These are phyloP conservation scores for Tylopilus subfusipes DNA, from an alignment of 768 basidiomycete species.

Conservation along the genomic window DNA sequence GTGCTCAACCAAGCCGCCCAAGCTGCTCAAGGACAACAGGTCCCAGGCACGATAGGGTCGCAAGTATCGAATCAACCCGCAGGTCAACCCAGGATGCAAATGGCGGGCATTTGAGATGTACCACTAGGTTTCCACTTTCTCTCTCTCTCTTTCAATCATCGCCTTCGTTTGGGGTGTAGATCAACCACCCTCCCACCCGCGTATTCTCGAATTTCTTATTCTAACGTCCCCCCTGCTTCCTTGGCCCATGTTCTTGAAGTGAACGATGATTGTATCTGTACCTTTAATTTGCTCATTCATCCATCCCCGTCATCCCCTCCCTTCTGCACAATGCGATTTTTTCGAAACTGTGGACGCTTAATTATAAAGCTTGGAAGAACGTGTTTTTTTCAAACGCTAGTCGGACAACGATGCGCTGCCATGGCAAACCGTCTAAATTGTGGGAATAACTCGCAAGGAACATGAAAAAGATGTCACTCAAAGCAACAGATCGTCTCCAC, in stretches of 20 bases:
- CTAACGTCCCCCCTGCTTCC: conserved; percentile 17
- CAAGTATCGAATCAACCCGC: conserved; percentile 25
- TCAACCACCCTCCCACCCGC: neutral
- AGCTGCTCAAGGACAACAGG: conserved; percentile 38
- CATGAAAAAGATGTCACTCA: conserved; percentile 17
- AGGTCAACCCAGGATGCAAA: conserved; percentile 33
- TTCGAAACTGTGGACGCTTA: conserved; percentile 17
- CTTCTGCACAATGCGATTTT: conserved; percentile 21
- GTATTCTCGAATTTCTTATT: conserved; percentile 18
- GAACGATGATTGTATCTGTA: conserved; percentile 40
- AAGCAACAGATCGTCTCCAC: conserved; percentile 43
- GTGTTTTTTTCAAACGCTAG: neutral
- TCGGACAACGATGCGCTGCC: neutral
- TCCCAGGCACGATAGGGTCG: conserved; percentile 31
- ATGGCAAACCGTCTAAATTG: conserved; percentile 9
- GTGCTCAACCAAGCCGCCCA: conserved; percentile 28
- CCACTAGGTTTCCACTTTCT: conserved; percentile 2
- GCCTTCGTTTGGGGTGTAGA: conserved; percentile 13
- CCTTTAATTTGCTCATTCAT: conserved; percentile 32
- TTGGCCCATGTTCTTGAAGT: conserved; percentile 28
- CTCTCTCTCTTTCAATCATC: conserved; percentile 2
- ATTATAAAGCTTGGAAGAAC: conserved; percentile 1
- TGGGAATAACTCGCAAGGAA: neutral
- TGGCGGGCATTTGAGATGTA: conserved; percentile 33
- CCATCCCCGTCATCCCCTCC: conserved; percentile 11